These are phyloP conservation scores for Silene latifolia DNA, from an alignment of 148 eudicot species.

Conservation along the genomic window DNA sequence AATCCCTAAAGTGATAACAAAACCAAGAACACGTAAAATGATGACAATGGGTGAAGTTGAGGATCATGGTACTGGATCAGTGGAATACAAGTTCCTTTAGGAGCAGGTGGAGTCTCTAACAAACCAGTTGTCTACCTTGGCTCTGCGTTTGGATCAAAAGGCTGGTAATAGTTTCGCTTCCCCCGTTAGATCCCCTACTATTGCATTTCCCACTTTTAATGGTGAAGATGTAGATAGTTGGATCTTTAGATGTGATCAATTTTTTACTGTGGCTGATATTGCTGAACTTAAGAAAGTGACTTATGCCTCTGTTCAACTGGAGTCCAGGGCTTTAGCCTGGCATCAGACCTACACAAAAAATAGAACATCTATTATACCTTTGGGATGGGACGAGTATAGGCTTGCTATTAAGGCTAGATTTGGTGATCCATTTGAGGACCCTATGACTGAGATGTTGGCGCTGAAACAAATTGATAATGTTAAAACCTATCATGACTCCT, in stretches of 20 bases:
- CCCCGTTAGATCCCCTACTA: neutral
- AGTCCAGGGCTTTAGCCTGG: neutral
- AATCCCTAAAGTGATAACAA: too few species aligned
- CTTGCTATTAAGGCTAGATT: neutral
- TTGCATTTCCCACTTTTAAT: neutral
- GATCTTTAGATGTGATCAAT: neutral
- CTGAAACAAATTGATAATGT: neutral
- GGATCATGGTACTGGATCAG: too few species aligned
- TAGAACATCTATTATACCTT: neutral
- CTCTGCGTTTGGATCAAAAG: neutral
- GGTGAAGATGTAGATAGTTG: neutral
- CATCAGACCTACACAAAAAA: neutral
- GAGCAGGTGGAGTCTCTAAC: neutral
- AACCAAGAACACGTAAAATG: too few species aligned
- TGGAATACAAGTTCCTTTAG: neutral
- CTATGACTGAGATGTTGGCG: neutral
- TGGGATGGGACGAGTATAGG: neutral
- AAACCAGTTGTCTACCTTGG: neutral
- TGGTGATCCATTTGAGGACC: neutral
- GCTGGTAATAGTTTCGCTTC: too few species aligned
- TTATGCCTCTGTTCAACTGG: neutral
- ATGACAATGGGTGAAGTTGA: too few species aligned
- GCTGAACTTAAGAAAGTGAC: neutral
- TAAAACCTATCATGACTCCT: neutral
- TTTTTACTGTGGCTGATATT: neutral